phyloP scores from a whole-genome alignment of 768 basidiomycete genomes.

The Cytidiella melzeri region DNA sequence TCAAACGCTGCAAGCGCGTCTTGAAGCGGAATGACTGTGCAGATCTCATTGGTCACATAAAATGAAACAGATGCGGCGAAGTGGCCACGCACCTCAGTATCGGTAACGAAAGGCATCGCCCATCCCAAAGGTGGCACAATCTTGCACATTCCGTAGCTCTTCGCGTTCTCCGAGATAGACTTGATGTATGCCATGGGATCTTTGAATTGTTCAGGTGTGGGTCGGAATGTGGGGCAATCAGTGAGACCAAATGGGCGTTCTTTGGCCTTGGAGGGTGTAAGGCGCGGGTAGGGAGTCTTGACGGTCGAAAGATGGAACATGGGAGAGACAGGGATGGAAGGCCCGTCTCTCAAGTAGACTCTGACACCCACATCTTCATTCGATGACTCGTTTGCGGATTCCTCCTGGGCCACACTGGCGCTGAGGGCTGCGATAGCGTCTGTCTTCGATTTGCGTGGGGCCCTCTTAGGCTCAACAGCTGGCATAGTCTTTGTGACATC shows the following conservation, averaged over 20 bases:
- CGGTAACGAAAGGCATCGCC: slow-evolving; percentile 94
- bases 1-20: slow-evolving; percentile 89
- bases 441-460: slow-evolving; percentile 87
- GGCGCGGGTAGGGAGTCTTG: slow-evolving; percentile 56
- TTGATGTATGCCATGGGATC: slow-evolving; percentile 93
- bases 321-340: slow-evolving; percentile 58
- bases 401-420: slow-evolving; percentile 52
- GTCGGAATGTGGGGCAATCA: slow-evolving; percentile 88
- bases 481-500: slow-evolving; percentile 29
- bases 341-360: slow-evolving; percentile 28
- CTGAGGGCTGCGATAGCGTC: slow-evolving; percentile 78
- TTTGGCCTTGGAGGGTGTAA: slow-evolving; percentile 32
- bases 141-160: slow-evolving; percentile 88
- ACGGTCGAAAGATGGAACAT: slow-evolving; percentile 64
- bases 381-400: slow-evolving; percentile 31
- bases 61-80: slow-evolving; percentile 19
- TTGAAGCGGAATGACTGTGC: slow-evolving; percentile 86
- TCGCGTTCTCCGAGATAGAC: slow-evolving; percentile 66
- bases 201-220: slow-evolving; percentile 85
- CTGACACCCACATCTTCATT: slow-evolving; percentile 44
- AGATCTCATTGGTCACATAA: slow-evolving; percentile 11
- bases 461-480: slow-evolving; percentile 41
- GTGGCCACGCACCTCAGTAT: slow-evolving; percentile 71
- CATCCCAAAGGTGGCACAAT: slow-evolving; percentile 89
- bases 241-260: slow-evolving; percentile 78